Evolutionary conservation across 441 rosid genomes (phyloP).

Genomic region (Daphne laureola): DNA sequence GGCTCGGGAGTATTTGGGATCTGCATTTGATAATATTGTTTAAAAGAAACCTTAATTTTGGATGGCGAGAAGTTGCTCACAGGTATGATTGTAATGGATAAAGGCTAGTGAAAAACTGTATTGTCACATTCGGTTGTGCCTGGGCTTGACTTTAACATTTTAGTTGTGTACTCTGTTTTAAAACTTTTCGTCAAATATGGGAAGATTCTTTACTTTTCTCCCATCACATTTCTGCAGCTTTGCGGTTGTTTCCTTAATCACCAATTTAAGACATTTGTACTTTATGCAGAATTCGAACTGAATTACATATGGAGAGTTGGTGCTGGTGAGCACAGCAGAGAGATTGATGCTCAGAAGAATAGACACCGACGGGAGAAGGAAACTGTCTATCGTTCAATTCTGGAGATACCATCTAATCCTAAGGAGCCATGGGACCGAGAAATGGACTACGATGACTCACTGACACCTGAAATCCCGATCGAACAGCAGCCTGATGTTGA

Average conservation of each 20-base stretch:
- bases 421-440: conserved; percentile 97
- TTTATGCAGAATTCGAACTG: conserved; percentile 65
- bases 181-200: not conserved
- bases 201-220: not conserved
- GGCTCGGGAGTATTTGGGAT: too few relatives aligned
- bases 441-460: conserved; percentile 86
- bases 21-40: too few relatives aligned
- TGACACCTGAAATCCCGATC: conserved; percentile 78
- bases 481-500: conserved; percentile 81
- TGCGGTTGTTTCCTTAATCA: conserved; percentile 12
- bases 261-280: conserved; percentile 21
- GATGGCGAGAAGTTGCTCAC: too few relatives aligned
- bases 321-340: conserved; percentile 88
- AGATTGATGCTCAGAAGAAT: conserved; percentile 75
- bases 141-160: conserved; percentile 5
- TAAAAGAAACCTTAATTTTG: too few relatives aligned
- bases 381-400: conserved; percentile 40
- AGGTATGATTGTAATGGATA: too few relatives aligned
- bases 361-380: conserved; percentile 85
- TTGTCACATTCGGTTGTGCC: too few relatives aligned
- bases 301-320: conserved; percentile 62
- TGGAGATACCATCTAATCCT: conserved; percentile 72
- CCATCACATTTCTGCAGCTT: not conserved
- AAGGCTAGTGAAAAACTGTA: too few relatives aligned
- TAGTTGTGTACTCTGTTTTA: not conserved